Base-by-base conservation (phyloP, 805 yeast species). In the Starmerella asiatica region DNA sequence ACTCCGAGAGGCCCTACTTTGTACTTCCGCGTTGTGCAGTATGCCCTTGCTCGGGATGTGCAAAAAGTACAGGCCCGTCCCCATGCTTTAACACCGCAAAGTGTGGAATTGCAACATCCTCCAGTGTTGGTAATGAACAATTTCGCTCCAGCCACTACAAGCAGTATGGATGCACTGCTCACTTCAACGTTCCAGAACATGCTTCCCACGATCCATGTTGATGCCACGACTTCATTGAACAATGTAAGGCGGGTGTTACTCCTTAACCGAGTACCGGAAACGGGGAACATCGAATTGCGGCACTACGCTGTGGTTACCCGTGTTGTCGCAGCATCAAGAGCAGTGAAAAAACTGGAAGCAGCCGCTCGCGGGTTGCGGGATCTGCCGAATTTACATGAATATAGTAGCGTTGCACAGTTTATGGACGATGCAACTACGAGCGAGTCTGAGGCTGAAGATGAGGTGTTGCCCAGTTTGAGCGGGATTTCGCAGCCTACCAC, bases 1-100 rank as follows among this genome's bases (percentile, higher is more conserved):
- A 74, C 86, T 67, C 95, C 97, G 26, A 70, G 85, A 44, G 99
- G 99, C 5, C 99, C 99, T 21, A 85, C 94, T 11, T 63, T 85
- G 29, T 79, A 86, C 43, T 91, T 88, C 65, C 72, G 72, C 46
- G 77, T 91, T 32, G 65, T 70, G 45, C 73, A 71, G 50, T 91
- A 85, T 58, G 77, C 94, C 3, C 67, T 91, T 38, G 71, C 78
- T 53, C 79, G 81, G 56, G 98, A 91, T 60, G 76, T 91, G 15
- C 67, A 74, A 35, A 70, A 66, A 43, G 69, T 74, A 43, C 71
- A 81, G 58, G 76, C 70, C 50, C 74, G 71, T 40, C 97, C 98
- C 21, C 85, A 83, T 56, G 75, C 93, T 2, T 61, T 79, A 19
- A 47, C 47, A 14, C 47, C 51, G 11, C 44, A 42, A 30, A 73